Base-by-base conservation (phyloP, 179 eudicot species). In the Amaranthus tricolor region DNA sequence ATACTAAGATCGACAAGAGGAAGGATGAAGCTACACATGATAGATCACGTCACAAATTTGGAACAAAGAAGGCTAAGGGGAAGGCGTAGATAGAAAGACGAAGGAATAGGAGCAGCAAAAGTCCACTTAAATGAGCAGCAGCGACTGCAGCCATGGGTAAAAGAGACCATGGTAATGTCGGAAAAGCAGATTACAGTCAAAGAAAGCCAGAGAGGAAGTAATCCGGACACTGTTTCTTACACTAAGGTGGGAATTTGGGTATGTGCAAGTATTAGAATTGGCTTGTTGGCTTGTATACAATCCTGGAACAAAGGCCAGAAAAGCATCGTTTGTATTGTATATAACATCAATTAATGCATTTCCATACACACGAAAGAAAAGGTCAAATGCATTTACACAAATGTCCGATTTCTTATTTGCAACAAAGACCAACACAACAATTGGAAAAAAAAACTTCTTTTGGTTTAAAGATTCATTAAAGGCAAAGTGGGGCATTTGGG, bases 151-250 rank as follows among this genome's bases (percentile, higher is more conserved):
- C 72, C 16, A 45, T 73, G 7, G 83, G 89, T 6, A 89, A 85
- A 77, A 83, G 91, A 71, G 79, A 84, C 50, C 81, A 91, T 63
- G 84, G 81, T 44, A 68, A 78, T 11, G 85, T 75, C 0, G 85
- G 75, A 53, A 88, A 87, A 57, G 40, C 40, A 31, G 89, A 86
- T 21, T 82, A 3, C 75, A 77, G 74, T 69, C 85, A 7, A 91
- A 83, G 81, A 91, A 89, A 80, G 31, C 84, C 89, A 49, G 60
- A 87, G 20, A 86, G 88, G 81, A 86, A 81, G 80, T 86, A 70
- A 31, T 1, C 43, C 45, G 54, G 31, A 9, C 3, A 9, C 5
- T 57, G 31, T 21, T 4, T 58, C 44, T 73, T 59, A 58, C 50
- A 52, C 16, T 40, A 62, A 6, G 4, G 76, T 54, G 58, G 72